Base-by-base conservation (phyloP, 2,329 filamentous ascomycete genomes). In the Talaromyces albobiverticillius region DNA sequence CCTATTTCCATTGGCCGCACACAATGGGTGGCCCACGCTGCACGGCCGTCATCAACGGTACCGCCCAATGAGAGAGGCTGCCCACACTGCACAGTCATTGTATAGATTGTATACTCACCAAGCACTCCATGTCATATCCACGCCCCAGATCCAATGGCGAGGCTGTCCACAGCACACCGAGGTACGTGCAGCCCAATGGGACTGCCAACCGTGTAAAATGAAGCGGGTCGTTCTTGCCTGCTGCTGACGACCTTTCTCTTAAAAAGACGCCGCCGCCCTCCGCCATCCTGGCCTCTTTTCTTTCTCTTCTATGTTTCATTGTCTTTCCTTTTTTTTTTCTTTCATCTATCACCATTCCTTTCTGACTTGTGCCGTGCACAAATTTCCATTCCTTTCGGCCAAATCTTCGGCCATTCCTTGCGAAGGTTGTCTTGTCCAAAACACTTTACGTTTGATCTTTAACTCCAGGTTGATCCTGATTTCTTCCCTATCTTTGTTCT, bases 311-410 rank as follows among this genome's bases (percentile, higher is more conserved):
- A 3, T 18, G 16, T 29, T 41, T 45, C 22, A 16, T 10, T 32
- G 18, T 42, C 38, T 32, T 13, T 36, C 32, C 46, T 22, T 13
- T 31, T 3, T 26, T 40, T 20, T 29, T 29, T 14, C 3, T 25
- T 42, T 11, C 34, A 26, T 40, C 38, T 13, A 23, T 25, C 16
- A 26, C n/a, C n/a, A n/a, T n/a, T n/a, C n/a, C n/a, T n/a, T n/a
- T n/a, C n/a, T n/a, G n/a, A 42, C 20, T 22, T 51, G 53, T 51
- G 53, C 48, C 25, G 47, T 40, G 53, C 53, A 55, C 53, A 42
- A n/a, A 14, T 45, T 41, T 34, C 43, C 46, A 31, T 45, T 56
- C 49, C 49, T 34, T 56, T 46, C 36, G n/a, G 10, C 46, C 42
- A 41, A 31, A 16, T 41, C 47, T 51, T 51, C 53, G 48, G 29